phyloP scores from a whole-genome alignment of 179 eudicot species.

The Dionaea muscipula region DNA sequence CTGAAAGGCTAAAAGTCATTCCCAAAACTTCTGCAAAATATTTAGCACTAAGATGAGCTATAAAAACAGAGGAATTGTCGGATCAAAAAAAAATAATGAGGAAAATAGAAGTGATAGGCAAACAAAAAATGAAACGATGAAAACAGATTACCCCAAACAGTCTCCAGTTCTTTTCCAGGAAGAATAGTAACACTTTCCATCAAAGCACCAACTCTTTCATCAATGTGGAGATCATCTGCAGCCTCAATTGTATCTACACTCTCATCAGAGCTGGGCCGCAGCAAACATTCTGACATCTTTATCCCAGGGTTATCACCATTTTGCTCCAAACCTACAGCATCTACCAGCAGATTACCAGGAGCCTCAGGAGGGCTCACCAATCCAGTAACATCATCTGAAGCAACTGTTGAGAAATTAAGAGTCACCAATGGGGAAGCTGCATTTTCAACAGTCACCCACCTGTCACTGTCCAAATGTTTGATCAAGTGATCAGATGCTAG shows the following conservation, averaged over 20 bases:
- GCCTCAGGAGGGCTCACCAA: slow-evolving; percentile 77
- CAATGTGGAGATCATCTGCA: slow-evolving; percentile 43
- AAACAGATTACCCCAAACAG: slow-evolving; percentile 46
- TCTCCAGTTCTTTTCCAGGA: slow-evolving; percentile 77
- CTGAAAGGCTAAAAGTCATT: slow-evolving; percentile 41
- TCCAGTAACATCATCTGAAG: slow-evolving; percentile 51
- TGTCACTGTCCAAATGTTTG: slow-evolving; percentile 68
- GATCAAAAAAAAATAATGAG: slow-evolving; percentile 4
- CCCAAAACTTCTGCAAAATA: slow-evolving; percentile 55
- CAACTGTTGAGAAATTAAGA: slow-evolving; percentile 45
- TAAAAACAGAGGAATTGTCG: background rate
- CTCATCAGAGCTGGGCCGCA: slow-evolving; percentile 21
- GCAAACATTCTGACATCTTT: slow-evolving; percentile 18
- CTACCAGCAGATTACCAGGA: slow-evolving; percentile 64
- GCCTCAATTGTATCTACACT: slow-evolving; percentile 11
- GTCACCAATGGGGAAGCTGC: slow-evolving; percentile 76
- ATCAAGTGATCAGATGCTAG: slow-evolving; percentile 80
- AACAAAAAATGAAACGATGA: background rate
- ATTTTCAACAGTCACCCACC: slow-evolving; percentile 95
- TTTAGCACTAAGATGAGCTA: slow-evolving; percentile 5
- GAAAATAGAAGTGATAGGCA: background rate
- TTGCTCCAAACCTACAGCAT: slow-evolving; percentile 36
- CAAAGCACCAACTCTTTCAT: slow-evolving; percentile 64
- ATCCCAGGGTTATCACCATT: slow-evolving; percentile 18
- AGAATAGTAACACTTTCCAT: slow-evolving; percentile 44